Conservation (phyloP, 768 basidiomycete species). For the Calvatia gigantea region DNA sequence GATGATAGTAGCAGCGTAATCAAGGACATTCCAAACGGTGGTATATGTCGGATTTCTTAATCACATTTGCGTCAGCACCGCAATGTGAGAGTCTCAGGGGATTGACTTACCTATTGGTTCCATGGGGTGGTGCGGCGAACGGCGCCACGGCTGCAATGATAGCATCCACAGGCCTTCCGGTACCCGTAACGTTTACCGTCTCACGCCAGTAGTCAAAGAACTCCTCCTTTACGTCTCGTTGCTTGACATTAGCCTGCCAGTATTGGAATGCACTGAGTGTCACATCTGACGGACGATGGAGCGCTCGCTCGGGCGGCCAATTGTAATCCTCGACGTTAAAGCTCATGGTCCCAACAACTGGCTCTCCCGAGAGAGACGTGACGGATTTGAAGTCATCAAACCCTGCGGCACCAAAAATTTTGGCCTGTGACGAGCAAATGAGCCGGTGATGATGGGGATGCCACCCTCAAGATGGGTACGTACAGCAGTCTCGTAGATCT, state of each 20-base stretch:
- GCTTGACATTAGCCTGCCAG: constrained; percentile 65
- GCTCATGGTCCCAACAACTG: constrained; percentile 46
- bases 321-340: constrained; percentile 23
- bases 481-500: constrained; percentile 31
- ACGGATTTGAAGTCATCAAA: constrained; percentile 42
- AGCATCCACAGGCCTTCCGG: constrained; percentile 73
- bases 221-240: constrained; percentile 45
- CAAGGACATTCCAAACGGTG: constrained; percentile 61
- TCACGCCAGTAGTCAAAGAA: constrained; percentile 64
- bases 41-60: constrained; percentile 53
- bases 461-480: constrained; percentile 18
- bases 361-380: constrained; percentile 46
- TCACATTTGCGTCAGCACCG: constrained; percentile 3
- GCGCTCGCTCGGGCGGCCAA: constrained; percentile 3
- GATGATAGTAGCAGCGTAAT: constrained; percentile 58
- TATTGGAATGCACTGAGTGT: constrained; percentile 52
- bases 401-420: constrained; percentile 45
- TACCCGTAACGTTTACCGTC: constrained; percentile 49
- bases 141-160: constrained; percentile 65
- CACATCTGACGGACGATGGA: constrained; percentile 22
- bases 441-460: neutral
- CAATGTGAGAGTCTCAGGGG: neutral
- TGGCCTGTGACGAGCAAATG: constrained; percentile 21
- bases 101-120: constrained; percentile 40
- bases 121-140: constrained; percentile 62